Evolutionary conservation across 169 alveolate genomes (phyloP), one percentile per base, ranked within the genome.

Genomic region (Plasmodium relictum): DNA sequence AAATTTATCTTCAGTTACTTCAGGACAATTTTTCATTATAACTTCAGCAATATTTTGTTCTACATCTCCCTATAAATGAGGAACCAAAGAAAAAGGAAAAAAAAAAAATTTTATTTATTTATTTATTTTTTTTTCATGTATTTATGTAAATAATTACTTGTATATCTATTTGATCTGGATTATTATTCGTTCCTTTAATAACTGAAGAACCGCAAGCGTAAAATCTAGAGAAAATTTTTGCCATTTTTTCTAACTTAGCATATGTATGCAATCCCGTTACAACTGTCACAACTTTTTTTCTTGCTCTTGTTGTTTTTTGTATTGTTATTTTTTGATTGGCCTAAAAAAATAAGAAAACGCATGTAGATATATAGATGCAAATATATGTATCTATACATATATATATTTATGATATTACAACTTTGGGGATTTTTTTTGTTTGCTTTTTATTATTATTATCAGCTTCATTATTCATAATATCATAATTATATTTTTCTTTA

Each of bases 161-260:
- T 45, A 89, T 73, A 62, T 94, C 96, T 72, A 94, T 88, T 16
- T 93, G 90, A 85, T 94, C 96, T 39, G 95, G 92, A 37, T 94
- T 94, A 4, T 96, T 96, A 26, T 93, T 93, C 3, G 87, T 63
- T 42, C 97, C 97, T 94, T 96, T 96, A 5, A 96, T 95, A 26
- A 96, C 97, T 0, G 96, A 93, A 9, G 98, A 96, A 37, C 98
- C 98, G 31, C 97, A 94, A 6, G 98, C 96, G 69, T 94, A 95
- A 58, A 91, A 96, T 59, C 94, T 93, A n/a, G 97, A 93, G 78
- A 96, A 96, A 59, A 93, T 91, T 88, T 96, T 96, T 12, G 97
- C 94, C 42, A 97, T 97, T 58, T 88, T 95, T n/a, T 89, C 96
- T 37, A 96, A 92, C 61, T 94, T 94, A 45, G 95, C 95, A 56